phyloP scores from a whole-genome alignment of 164 flowering plant species.

The Sextonia rubra region DNA sequence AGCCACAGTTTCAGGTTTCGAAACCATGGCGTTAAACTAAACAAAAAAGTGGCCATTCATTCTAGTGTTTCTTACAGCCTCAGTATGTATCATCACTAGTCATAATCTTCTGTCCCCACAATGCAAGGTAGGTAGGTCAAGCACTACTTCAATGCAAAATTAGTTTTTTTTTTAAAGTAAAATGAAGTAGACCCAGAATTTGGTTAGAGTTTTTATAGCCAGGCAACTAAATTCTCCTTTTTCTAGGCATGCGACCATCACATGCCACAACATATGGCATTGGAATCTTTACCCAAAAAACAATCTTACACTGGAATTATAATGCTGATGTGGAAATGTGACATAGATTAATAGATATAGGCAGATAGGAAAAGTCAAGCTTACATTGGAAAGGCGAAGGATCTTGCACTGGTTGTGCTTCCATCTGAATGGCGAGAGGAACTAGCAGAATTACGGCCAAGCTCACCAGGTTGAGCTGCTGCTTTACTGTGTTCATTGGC shows the following conservation, averaged over 20 bases:
- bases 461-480: background rate
- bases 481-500: conserved; percentile 11
- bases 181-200: too few species aligned
- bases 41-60: background rate
- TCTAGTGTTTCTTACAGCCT: background rate
- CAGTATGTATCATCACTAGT: too few species aligned
- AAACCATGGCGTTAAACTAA: background rate
- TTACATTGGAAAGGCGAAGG: conserved; percentile 63
- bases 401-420: conserved; percentile 32
- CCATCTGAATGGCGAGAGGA: conserved; percentile 36
- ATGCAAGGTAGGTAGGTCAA: too few species aligned
- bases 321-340: background rate
- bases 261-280: background rate
- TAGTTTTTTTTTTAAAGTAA: too few species aligned
- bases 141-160: too few species aligned
- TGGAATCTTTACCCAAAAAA: too few species aligned
- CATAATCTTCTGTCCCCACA: too few species aligned
- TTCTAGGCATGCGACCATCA: background rate
- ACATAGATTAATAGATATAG: background rate
- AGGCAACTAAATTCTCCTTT: too few species aligned
- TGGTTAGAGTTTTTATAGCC: too few species aligned
- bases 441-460: conserved; percentile 1
- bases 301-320: background rate
- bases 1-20: background rate
- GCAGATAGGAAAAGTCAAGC: background rate